A percentile compares a stretch with the other conserved stretches of the same genome.
These are phyloP conservation scores for Herpetomonas tarakana DNA, from an alignment of 208 protist genomes.

Conservation along the genomic window DNA sequence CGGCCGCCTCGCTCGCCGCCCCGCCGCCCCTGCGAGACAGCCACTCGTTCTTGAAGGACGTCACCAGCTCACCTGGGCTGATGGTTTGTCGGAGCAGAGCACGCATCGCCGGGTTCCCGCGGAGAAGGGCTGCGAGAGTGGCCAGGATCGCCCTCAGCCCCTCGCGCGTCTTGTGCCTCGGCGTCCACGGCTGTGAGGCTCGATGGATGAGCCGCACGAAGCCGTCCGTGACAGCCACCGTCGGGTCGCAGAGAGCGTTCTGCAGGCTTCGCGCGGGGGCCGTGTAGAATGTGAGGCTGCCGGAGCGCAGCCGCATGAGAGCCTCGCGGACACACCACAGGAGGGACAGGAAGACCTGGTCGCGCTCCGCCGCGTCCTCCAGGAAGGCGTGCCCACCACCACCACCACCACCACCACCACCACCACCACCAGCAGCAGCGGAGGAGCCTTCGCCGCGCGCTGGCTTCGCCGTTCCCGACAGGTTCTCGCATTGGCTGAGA, in stretches of 20 bases:
- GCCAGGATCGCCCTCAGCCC: conserved; percentile 21
- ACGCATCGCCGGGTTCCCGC: conserved; percentile 22
- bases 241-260: conserved; percentile 23
- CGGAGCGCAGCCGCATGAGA: conserved; percentile 9
- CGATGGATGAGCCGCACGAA: conserved; percentile 53
- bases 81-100: conserved; percentile 22
- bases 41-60: conserved; percentile 27
- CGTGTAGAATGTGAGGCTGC: conserved; percentile 9
- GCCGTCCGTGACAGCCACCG: conserved; percentile 12
- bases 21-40: no score
- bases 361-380: conserved; percentile 10
- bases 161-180: conserved; percentile 2
- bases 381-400: background rate
- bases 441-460: background rate
- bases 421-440: background rate
- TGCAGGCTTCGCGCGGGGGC: conserved; percentile 29
- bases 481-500: conserved; percentile 24
- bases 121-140: conserved; percentile 27
- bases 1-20: background rate
- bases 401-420: no score
- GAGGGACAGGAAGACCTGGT: conserved; percentile 26
- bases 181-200: conserved; percentile 41
- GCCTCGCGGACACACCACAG: conserved; percentile 31
- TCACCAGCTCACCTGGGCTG: conserved; percentile 22
- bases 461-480: conserved; percentile 1